Evolutionary conservation across 768 basidiomycete genomes (phyloP).

Genomic region (Leccinum obscurum): DNA sequence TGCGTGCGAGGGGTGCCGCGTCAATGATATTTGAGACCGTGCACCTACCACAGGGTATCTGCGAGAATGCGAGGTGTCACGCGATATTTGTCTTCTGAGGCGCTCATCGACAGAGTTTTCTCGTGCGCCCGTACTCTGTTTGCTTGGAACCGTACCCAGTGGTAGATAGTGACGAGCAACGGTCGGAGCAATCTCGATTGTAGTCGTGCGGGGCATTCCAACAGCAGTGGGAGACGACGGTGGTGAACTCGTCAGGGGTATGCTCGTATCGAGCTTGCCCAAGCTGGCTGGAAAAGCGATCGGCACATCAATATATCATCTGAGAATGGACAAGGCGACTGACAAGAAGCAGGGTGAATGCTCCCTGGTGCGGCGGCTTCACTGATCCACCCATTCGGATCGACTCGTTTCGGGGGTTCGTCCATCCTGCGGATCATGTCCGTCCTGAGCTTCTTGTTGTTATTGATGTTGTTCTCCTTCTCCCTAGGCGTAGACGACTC

Average conservation of each 20-base stretch:
- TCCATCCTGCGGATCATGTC: slow-evolving; percentile 82
- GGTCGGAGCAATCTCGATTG: slow-evolving; percentile 52
- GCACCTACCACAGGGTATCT: slow-evolving; percentile 12
- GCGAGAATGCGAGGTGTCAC: slow-evolving; percentile 14
- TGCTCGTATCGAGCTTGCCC: slow-evolving; percentile 3
- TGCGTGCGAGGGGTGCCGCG: slow-evolving; percentile 18
- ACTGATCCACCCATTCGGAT: slow-evolving; percentile 74
- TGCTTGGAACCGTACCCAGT: slow-evolving; percentile 29
- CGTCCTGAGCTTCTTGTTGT: slow-evolving; percentile 42
- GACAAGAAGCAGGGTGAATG: slow-evolving; percentile 7
- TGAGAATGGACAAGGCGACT: not conserved
- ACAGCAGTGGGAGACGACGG: slow-evolving; percentile 4
- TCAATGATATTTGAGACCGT: slow-evolving; percentile 16
- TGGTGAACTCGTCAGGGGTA: slow-evolving; percentile 2
- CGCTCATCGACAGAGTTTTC: slow-evolving; percentile 8
- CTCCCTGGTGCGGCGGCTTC: slow-evolving; percentile 36
- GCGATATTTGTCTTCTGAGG: slow-evolving; percentile 8
- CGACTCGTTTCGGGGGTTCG: slow-evolving; percentile 62
- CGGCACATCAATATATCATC: not conserved
- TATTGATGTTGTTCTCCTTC: slow-evolving; percentile 26
- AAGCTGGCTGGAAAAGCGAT: slow-evolving; percentile 8
- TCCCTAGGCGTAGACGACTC: slow-evolving; percentile 13
- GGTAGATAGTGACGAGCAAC: slow-evolving; percentile 29
- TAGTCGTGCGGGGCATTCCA: slow-evolving; percentile 43
- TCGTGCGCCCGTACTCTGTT: slow-evolving; percentile 17